Percentiles rank a stretch among this genome's conserved stretches.
These are phyloP conservation scores for Pneumocystis carinii DNA, from an alignment of 1,139 yeast genomes.

Conservation along the genomic window DNA sequence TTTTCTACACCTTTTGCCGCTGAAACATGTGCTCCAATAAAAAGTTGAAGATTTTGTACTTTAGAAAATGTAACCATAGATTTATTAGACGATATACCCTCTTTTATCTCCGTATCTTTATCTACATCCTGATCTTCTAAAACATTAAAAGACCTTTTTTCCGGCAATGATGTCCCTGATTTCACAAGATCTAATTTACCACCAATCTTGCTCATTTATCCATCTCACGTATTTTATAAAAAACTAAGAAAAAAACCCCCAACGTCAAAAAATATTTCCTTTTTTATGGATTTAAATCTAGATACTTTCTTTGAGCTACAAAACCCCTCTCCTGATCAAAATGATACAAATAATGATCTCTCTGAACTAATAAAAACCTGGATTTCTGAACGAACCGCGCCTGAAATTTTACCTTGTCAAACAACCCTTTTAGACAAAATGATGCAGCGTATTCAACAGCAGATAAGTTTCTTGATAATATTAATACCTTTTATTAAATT, in stretches of 20 bases:
- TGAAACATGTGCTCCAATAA: conserved; percentile 59
- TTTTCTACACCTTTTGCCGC: conserved; percentile 40
- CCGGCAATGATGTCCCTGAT: background rate
- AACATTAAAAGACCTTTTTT: background rate
- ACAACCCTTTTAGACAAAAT: conserved; percentile 3
- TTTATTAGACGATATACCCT: background rate
- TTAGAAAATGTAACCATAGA: background rate
- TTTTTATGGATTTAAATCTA: too few species aligned
- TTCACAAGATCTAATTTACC: background rate
- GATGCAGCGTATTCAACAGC: conserved; percentile 4
- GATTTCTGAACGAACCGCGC: conserved; percentile 10
- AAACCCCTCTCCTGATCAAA: background rate
- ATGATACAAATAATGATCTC: conserved; percentile 1
- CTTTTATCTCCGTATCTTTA: background rate
- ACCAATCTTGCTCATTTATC: too few species aligned
- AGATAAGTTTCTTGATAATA: background rate
- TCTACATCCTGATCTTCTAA: background rate
- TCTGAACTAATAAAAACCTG: conserved; percentile 4
- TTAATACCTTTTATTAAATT: background rate
- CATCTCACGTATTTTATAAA: too few species aligned
- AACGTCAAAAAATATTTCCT: too few species aligned
- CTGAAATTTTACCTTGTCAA: conserved; percentile 10
- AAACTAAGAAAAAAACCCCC: too few species aligned
- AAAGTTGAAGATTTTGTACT: conserved; percentile 10
- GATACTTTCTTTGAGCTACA: background rate